Percentiles rank a stretch among this genome's conserved stretches.
These are phyloP conservation scores for Neocucurbitaria cava DNA, from an alignment of 2,329 filamentous ascomycete genomes.

Conservation along the genomic window DNA sequence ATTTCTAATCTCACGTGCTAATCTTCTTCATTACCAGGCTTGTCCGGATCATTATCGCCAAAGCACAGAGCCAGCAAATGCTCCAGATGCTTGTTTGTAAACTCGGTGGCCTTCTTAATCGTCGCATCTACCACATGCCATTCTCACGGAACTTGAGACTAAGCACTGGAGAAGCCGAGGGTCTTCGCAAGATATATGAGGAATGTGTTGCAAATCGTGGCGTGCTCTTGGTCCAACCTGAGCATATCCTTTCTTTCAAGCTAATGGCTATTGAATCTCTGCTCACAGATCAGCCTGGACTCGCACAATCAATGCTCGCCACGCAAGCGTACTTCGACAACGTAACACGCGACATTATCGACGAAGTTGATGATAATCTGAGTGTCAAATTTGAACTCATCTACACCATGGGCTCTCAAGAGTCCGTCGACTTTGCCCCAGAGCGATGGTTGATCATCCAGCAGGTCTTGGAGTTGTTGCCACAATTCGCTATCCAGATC, in stretches of 20 bases:
- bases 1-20: too few species aligned
- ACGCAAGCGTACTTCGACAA: constrained; percentile 58
- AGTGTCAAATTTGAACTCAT: constrained; percentile 46
- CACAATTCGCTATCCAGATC: too few species aligned
- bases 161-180: not conserved
- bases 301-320: constrained; percentile 56
- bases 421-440: constrained; percentile 39
- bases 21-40: too few species aligned
- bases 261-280: constrained; percentile 64
- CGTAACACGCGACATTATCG: constrained; percentile 64
- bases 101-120: constrained; percentile 63
- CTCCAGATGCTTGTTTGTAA: constrained; percentile 62
- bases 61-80: constrained; percentile 36
- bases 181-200: not conserved
- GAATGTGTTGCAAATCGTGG: constrained; percentile 51
- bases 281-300: constrained; percentile 49
- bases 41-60: constrained; percentile 69
- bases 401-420: constrained; percentile 36
- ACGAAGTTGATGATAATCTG: constrained; percentile 59
- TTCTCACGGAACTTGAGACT: constrained; percentile 59
- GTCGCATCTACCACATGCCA: constrained; percentile 64
- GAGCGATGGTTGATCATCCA: constrained; percentile 43
- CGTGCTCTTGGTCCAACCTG: constrained; percentile 64
- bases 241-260: constrained; percentile 68
- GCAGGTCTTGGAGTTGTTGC: too few species aligned